A percentile compares a stretch with the other conserved stretches of the same genome.
Evolutionary conservation across 305 asterid genomes (phyloP).

Genomic region (Rubia occidens): DNA sequence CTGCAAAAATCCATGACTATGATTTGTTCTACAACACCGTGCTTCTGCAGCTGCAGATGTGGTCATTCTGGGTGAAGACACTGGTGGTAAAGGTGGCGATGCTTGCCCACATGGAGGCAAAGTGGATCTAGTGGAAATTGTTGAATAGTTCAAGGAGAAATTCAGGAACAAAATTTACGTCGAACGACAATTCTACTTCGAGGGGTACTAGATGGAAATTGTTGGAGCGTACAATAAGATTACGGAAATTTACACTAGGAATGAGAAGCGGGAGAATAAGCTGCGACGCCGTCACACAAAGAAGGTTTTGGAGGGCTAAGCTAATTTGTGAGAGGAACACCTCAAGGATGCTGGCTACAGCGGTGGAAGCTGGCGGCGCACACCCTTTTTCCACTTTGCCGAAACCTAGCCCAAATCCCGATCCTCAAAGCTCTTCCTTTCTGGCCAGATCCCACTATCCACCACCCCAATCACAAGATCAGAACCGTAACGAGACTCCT

Average conservation of each 20-base stretch:
- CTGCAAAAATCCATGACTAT: constrained; percentile 69
- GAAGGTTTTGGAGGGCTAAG: constrained; percentile 56
- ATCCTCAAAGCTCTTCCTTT: constrained; percentile 65
- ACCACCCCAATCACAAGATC: constrained; percentile 76
- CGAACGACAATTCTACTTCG: constrained; percentile 59
- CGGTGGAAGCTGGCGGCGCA: constrained; percentile 47
- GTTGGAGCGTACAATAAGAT: constrained; percentile 50
- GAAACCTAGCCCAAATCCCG: constrained; percentile 53
- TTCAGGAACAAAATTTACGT: constrained; percentile 63
- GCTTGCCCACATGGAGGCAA: too few species aligned
- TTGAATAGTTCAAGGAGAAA: constrained; percentile 27
- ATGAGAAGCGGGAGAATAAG: constrained; percentile 35
- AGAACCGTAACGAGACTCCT: constrained; percentile 70
- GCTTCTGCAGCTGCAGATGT: constrained; percentile 67
- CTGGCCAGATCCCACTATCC: constrained; percentile 98
- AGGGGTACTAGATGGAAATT: constrained; percentile 87
- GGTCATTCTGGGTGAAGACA: constrained; percentile 85
- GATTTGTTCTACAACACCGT: constrained; percentile 83
- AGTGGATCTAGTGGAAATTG: too few species aligned
- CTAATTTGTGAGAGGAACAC: constrained; percentile 48
- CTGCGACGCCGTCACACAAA: constrained; percentile 74
- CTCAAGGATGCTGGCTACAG: constrained; percentile 65
- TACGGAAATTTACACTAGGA: constrained; percentile 32
- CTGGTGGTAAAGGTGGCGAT: too few species aligned
- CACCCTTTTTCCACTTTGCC: constrained; percentile 57